phyloP scores from a whole-genome alignment of 1,284 basidiomycete genomes.

The Malassezia restricta region DNA sequence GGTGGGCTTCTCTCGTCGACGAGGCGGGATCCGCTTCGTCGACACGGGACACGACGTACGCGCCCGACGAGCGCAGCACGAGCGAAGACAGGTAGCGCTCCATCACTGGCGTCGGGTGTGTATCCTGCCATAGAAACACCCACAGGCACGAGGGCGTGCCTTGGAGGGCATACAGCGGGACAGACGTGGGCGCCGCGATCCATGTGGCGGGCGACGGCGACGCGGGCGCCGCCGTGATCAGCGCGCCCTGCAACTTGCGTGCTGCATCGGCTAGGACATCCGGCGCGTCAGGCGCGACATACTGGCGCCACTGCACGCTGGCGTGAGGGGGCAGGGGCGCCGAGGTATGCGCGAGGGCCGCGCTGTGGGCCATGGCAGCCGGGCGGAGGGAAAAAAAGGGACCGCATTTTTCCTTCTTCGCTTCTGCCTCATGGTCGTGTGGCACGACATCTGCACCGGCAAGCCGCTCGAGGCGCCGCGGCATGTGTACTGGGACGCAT shows the following conservation, averaged over 20 bases:
- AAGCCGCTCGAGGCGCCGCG: no score
- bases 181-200: background rate
- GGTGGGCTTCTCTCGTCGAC: background rate
- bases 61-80: background rate
- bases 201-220: background rate
- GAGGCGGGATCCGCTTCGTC: background rate
- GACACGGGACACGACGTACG: background rate
- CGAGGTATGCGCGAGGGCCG: background rate
- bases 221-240: background rate
- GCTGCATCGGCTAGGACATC: background rate
- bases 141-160: background rate
- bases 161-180: background rate
- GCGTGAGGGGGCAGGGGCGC: background rate
- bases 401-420: no score
- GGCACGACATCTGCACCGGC: no score
- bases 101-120: background rate
- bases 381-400: no score
- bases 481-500: no score
- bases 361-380: no score
- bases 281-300: background rate
- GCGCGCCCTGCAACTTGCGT: background rate
- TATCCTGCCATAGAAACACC: background rate
- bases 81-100: background rate
- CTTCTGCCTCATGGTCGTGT: no score
- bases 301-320: background rate